Conservation (phyloP, 2,329 filamentous ascomycete genomes). For the Trichophyton simii region DNA sequence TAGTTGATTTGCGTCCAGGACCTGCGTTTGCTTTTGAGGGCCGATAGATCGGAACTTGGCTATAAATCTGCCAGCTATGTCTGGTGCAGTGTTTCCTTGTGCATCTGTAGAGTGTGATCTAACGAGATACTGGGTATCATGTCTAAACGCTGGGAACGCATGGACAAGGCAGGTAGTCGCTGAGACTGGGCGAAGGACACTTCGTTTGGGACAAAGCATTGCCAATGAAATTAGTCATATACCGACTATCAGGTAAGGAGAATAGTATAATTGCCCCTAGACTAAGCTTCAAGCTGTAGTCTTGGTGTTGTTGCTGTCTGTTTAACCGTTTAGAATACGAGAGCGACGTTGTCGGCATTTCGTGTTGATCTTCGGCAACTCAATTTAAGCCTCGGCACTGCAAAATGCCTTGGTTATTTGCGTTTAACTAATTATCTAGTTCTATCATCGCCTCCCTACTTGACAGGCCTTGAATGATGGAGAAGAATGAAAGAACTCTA, state of each 20-base stretch:
- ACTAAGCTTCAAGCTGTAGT: background rate
- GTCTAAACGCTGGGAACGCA: background rate
- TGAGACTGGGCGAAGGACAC: background rate
- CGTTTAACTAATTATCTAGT: background rate
- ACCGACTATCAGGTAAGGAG: background rate
- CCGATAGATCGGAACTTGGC: slow-evolving; percentile 31
- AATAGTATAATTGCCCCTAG: background rate
- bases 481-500: background rate
- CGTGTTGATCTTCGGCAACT: background rate
- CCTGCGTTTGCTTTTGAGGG: slow-evolving; percentile 36
- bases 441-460: background rate
- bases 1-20: slow-evolving; percentile 51
- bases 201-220: background rate
- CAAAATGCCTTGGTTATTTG: background rate
- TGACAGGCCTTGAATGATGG: background rate
- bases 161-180: background rate
- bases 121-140: background rate
- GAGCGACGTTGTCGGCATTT: background rate
- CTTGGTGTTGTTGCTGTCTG: background rate
- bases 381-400: background rate
- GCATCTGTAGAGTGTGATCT: background rate
- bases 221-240: background rate
- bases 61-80: slow-evolving; percentile 31
- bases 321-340: background rate
- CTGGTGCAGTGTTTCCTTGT: slow-evolving; percentile 16